Conservation (phyloP, 768 basidiomycete genomes). For the Macrolepiota dolichaula region DNA sequence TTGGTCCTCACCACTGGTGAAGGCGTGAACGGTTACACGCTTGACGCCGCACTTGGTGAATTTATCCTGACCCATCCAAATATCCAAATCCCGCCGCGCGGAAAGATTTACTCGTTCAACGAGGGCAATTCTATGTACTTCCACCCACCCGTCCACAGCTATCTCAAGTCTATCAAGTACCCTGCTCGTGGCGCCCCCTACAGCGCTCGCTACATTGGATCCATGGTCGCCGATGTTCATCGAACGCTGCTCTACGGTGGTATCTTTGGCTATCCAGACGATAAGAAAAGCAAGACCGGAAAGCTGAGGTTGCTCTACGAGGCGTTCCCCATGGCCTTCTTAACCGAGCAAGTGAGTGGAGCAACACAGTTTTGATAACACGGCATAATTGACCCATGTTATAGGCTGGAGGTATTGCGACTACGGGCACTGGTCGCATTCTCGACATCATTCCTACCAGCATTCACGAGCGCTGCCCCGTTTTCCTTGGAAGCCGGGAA, state of each 20-base stretch:
- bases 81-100: conserved; percentile 89
- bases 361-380: background rate
- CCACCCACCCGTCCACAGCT: conserved; percentile 73
- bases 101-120: conserved; percentile 99
- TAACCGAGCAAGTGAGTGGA: conserved; percentile 79
- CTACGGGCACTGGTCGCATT: conserved; percentile 91
- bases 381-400: background rate
- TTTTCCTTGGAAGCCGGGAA: conserved; percentile 91
- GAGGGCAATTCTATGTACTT: conserved; percentile 98
- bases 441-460: conserved; percentile 81
- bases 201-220: conserved; percentile 91
- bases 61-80: conserved; percentile 99
- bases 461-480: conserved; percentile 91
- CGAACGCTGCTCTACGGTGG: conserved; percentile 95
- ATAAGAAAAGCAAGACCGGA: conserved; percentile 96
- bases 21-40: conserved; percentile 97
- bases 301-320: conserved; percentile 95
- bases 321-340: conserved; percentile 96
- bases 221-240: conserved; percentile 99
- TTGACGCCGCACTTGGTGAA: conserved; percentile 93
- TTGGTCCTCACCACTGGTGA: conserved; percentile 92
- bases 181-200: conserved; percentile 84
- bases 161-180: conserved; percentile 90
- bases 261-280: conserved; percentile 97
- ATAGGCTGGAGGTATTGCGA: conserved; percentile 94